phyloP scores from a whole-genome alignment of 306 rosid species.

The Sindora glabra region DNA sequence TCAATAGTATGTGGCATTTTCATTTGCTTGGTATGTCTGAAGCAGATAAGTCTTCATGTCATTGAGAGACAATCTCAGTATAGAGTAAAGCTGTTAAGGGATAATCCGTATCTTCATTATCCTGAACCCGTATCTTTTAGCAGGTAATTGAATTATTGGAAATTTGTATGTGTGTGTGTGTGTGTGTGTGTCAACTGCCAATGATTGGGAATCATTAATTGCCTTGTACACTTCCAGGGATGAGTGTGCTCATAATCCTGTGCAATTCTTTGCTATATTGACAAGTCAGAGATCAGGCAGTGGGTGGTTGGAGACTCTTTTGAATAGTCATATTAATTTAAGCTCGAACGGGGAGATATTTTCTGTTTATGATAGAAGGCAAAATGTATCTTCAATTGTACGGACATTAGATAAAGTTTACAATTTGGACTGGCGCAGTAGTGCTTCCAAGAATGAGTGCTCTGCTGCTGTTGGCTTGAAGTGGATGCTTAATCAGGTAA shows the following conservation, averaged over 20 bases:
- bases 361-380: slow-evolving; percentile 60
- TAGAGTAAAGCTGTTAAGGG: slow-evolving; percentile 12
- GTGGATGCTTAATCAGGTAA: slow-evolving; percentile 99
- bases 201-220: slow-evolving; percentile 9
- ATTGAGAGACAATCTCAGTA: slow-evolving; percentile 30
- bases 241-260: slow-evolving; percentile 78
- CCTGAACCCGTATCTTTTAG: slow-evolving; percentile 77
- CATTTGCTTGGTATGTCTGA: slow-evolving; percentile 62
- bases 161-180: slow-evolving; percentile 2
- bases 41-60: slow-evolving; percentile 56
- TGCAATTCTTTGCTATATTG: slow-evolving; percentile 65
- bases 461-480: slow-evolving; percentile 93
- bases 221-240: slow-evolving; percentile 40
- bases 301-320: slow-evolving; percentile 93
- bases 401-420: slow-evolving; percentile 74
- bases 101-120: slow-evolving; percentile 46
- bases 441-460: slow-evolving; percentile 94
- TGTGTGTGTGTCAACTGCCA: background rate
- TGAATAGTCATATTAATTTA: slow-evolving; percentile 73
- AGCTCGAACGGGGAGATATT: slow-evolving; percentile 94
- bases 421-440: slow-evolving; percentile 86
- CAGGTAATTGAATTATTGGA: slow-evolving; percentile 65
- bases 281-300: slow-evolving; percentile 96
- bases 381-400: slow-evolving; percentile 57
- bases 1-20: slow-evolving; percentile 58